Evolutionary conservation across 805 yeast species (phyloP).

Genomic region (Schwanniomyces occidentalis): DNA sequence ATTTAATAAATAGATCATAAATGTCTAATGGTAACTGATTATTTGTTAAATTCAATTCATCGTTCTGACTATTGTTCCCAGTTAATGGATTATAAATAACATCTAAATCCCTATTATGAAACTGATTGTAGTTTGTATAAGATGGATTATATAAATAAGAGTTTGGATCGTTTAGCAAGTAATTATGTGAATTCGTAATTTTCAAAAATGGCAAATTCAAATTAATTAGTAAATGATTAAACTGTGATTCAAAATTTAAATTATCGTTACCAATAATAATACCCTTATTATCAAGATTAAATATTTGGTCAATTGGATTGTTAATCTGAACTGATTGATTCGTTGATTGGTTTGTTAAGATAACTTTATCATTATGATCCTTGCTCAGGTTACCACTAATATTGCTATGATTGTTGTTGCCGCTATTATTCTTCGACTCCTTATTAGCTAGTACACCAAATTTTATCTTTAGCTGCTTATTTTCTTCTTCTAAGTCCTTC

Average conservation of each 20-base stretch:
- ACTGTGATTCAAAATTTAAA: constrained; percentile 45
- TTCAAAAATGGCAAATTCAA: constrained; percentile 44
- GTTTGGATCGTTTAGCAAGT: constrained; percentile 40
- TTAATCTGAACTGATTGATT: constrained; percentile 28
- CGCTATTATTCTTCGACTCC: neutral
- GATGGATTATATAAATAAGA: constrained; percentile 43
- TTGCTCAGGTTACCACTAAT: neutral
- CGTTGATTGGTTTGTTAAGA: constrained; percentile 5
- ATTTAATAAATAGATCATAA: constrained; percentile 43
- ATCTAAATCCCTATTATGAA: constrained; percentile 37
- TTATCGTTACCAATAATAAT: constrained; percentile 47
- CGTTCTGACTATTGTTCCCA: constrained; percentile 20
- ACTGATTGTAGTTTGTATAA: constrained; percentile 34
- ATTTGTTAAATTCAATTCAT: constrained; percentile 17
- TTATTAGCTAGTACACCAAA: neutral
- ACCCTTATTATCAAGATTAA: constrained; percentile 43
- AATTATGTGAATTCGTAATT: constrained; percentile 45
- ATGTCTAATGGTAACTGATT: constrained; percentile 38
- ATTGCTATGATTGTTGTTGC: neutral
- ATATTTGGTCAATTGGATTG: constrained; percentile 47
- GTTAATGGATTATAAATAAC: constrained; percentile 43
- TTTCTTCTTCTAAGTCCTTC: constrained; percentile 59
- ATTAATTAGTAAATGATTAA: constrained; percentile 44
- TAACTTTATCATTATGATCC: constrained; percentile 12
- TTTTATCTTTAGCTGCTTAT: constrained; percentile 28